Base-by-base conservation (phyloP, 2,329 filamentous ascomycete genomes). In the Cordyceps cateniannulata region DNA sequence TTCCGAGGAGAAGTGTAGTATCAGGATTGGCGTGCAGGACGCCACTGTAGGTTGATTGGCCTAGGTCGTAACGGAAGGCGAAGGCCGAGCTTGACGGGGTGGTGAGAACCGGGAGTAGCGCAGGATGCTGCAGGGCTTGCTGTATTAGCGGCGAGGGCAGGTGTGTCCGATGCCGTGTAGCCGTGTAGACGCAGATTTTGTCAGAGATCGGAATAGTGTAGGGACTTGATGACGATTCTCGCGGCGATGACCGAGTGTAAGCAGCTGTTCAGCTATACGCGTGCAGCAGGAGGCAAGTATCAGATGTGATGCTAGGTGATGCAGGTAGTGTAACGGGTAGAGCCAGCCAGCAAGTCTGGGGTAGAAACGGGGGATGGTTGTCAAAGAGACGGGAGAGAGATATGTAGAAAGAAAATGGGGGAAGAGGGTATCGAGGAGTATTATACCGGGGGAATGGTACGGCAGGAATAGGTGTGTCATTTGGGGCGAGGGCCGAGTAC, bases 351-450 rank as follows among this genome's bases (percentile, higher is more conserved):
- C 14, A 27, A 50, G 47, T 53, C 58, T 53, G 58, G 49, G 58
- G 58, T 53, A 53, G 14, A 16, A 32, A 42, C n/a, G n/a, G n/a
- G 40, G 27, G 10, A 12, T n/a, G 16, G 49, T 29, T 40, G 32
- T 58, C 27, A 29, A 35, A 7, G 42, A 24, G 27, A 29, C 9
- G 42, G n/a, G 40, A 40, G 20, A 60, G 6, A 35, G 42, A 20
- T 27, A 32, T 16, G 14, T 3, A 44, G 47, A 42, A 29, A 29
- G n/a, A 6, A 32, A 27, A 14, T 25, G 5, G 38, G 56, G 48
- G 24, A 53, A 54, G 57, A 59, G 58, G 58, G 49, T 40, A 53
- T 60, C 24, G 20, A 60, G 40, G 40, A 53, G 48, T 60, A 60
- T 24, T 60, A 60, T 60, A 60, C 25, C 32, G 56, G 44, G 22